Evolutionary conservation across 306 rosid genomes (phyloP), one percentile per base, ranked within the genome.

Genomic region (Neltuma alba): DNA sequence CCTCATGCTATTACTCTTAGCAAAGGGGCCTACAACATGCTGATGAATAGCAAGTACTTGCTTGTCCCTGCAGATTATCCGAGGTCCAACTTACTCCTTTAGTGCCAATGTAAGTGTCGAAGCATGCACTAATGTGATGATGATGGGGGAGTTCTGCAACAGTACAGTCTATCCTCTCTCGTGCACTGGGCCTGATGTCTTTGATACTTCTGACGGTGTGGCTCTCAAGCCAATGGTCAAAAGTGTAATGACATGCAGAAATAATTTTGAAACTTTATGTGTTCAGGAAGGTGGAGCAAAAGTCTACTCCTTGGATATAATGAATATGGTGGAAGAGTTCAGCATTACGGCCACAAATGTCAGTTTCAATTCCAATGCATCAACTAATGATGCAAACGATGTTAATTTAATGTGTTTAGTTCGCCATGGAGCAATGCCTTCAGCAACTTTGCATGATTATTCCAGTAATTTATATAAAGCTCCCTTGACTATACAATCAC

Each of bases 341-440:
- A 91, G 83, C 72, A 87, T 96, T 79, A 71, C 3, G 41, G 94
- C 88, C 0, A 79, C 58, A 52, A 87, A 89, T 81, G 77, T 92
- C 85, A 89, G 75, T 48, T 75, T 88, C 81, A 87, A 85, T 68
- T 76, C n/a, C 50, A 77, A 86, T 65, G 48, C 83, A 64, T 83
- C 86, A 77, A 76, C 79, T 83, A 86, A 58, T 60, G 76, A 84
- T 66, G 76, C 61, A 37, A 64, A 76, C 80, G 93, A 81, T 70
- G 57, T 88, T 72, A 87, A 67, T 64, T 83, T 96, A 76, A 83
- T 76, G 89, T 88, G 96, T 79, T 91, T 82, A 63, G 96, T 85
- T 75, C 98, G 94, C 72, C 96, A 88, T 58, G 98, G 98, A 68
- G 94, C 96, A 50, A 79, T 96, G 74, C 96, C 99, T 88, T 89